These are phyloP conservation scores for Fonsecaea pedrosoi DNA, from an alignment of 2,329 filamentous ascomycete species.

Conservation along the genomic window DNA sequence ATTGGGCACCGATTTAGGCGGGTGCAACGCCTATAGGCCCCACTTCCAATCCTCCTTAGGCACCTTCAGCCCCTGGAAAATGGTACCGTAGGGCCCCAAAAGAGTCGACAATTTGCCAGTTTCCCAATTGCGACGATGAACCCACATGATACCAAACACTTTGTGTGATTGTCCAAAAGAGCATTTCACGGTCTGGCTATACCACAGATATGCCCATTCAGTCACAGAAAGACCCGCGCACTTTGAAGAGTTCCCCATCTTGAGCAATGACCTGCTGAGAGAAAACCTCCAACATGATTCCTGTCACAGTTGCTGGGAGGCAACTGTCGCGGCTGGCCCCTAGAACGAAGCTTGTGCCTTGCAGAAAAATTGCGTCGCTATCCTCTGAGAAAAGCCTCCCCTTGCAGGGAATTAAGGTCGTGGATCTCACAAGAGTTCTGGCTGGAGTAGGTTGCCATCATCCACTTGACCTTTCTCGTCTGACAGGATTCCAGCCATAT, in stretches of 20 bases:
- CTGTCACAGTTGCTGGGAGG: neutral
- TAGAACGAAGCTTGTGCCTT: neutral
- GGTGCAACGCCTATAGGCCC: too few relatives aligned
- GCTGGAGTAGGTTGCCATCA: neutral
- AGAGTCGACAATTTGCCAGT: neutral
- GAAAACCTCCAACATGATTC: neutral
- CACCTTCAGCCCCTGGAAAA: neutral
- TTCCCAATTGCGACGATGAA: neutral
- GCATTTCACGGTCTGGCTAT: neutral
- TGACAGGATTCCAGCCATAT: slow-evolving; percentile 72
- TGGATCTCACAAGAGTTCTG: neutral
- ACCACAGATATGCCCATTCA: neutral
- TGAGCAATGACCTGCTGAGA: neutral
- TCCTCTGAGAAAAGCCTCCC: neutral
- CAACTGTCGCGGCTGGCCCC: neutral
- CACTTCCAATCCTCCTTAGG: neutral
- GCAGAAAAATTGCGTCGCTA: neutral
- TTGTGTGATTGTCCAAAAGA: neutral
- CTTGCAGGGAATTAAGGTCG: neutral
- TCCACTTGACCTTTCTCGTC: too few relatives aligned
- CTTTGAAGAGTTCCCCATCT: neutral
- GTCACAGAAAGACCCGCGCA: neutral
- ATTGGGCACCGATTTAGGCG: neutral
- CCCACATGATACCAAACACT: neutral
- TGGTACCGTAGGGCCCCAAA: neutral